Base-by-base conservation (phyloP, 495 filamentous ascomycete species). In the Zalerion maritima region DNA sequence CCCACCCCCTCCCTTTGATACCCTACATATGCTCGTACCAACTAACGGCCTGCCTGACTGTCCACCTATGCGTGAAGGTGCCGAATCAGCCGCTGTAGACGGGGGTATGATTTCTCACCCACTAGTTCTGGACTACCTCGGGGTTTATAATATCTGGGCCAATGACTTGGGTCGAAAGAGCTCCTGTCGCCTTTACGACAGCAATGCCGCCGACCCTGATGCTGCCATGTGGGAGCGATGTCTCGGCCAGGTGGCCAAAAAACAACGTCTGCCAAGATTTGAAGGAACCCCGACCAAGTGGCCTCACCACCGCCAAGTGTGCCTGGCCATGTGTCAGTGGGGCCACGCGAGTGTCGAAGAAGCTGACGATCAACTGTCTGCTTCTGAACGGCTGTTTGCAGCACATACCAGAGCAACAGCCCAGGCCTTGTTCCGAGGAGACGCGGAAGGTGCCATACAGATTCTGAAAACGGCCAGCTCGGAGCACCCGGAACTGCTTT, bases 81-180 rank as follows among this genome's bases (percentile, higher is more conserved):
- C 79, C 14, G 72, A 73, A 11, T 55, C 57, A 12, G 67, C 69
- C 22, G 79, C 80, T 9, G 54, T 61, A 14, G 63, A 74, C 27
- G 68, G 73, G 21, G 71, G 73, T 3, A 87, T 94, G 81, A 63
- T 81, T 24, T 55, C 68, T n/a, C 63, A 73, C 22, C 60, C 67
- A 1, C 50, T 93, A 4, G 89, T 94, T 41, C 49, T 94, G 22
- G 84, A 75, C 42, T 97, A 83, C 47, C 49, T 94, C 45, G 89
- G 89, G 3, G 74, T 96, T 23, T 60, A 68, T 31, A 68, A 67
- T 21, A 68, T 94, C 10, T 94, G 86, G 86, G 75, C 57, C 18
- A 78, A 81, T 41, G 62, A 80, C 20, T 47, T 84, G 28, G 74
- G 81, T 76, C 49, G 50, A 10, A 60, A 55, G 23, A 40, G 50